Conservation (phyloP, 768 basidiomycete genomes). For the Hypsizygus marmoreus region DNA sequence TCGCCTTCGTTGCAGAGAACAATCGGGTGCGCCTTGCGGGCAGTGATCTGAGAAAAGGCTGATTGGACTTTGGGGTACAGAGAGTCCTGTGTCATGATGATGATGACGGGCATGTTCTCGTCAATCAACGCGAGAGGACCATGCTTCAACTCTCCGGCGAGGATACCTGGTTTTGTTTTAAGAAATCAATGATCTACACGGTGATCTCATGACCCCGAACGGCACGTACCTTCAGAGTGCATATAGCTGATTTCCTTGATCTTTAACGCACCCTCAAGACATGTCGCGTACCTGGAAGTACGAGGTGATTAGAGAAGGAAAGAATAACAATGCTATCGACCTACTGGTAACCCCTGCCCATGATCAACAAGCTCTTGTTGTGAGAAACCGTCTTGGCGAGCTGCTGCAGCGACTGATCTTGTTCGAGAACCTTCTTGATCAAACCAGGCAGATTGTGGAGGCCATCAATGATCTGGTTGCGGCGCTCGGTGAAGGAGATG, state of each 20-base stretch:
- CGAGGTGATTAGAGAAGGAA: neutral
- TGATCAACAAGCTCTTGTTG: conserved; percentile 88
- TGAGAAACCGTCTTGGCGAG: conserved; percentile 79
- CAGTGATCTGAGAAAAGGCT: conserved; percentile 95
- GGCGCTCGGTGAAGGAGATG: conserved; percentile 87
- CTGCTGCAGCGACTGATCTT: conserved; percentile 75
- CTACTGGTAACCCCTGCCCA: conserved; percentile 97
- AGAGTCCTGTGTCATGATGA: conserved; percentile 99
- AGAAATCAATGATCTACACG: conserved; percentile 6
- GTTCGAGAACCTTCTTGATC: conserved; percentile 84
- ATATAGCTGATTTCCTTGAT: conserved; percentile 99
- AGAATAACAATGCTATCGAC: conserved; percentile 27
- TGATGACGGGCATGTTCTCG: conserved; percentile 98
- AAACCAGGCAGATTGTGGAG: conserved; percentile 87
- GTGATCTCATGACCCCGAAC: too few species aligned
- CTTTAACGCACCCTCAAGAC: conserved; percentile 96
- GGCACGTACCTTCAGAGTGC: conserved; percentile 66
- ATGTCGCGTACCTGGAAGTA: conserved; percentile 78
- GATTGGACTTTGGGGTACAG: conserved; percentile 98
- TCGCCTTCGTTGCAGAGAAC: conserved; percentile 96
- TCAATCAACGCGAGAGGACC: conserved; percentile 97
- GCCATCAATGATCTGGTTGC: conserved; percentile 91
- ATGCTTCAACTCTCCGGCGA: conserved; percentile 98
- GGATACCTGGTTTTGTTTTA: conserved; percentile 59
- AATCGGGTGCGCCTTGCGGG: conserved; percentile 94